phyloP scores from a whole-genome alignment of 2,329 filamentous ascomycete genomes.

The Ophiostoma australiae region DNA sequence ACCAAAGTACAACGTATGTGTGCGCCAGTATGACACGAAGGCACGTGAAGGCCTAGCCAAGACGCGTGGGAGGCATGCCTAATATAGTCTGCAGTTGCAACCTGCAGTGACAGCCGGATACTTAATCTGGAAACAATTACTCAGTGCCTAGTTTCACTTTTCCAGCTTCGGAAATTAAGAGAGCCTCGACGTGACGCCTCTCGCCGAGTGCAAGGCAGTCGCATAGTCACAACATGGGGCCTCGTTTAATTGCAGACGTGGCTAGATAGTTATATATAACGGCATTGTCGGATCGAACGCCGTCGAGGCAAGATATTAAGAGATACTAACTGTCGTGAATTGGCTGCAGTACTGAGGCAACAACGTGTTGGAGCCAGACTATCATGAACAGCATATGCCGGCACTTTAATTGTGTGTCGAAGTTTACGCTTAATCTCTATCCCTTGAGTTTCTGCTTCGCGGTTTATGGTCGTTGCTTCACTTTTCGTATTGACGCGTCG shows the following conservation, averaged over 20 bases:
- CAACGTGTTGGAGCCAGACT: not conserved
- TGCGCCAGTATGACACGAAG: not conserved
- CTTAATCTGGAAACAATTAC: not conserved
- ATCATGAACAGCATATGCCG: not conserved
- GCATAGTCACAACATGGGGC: not conserved
- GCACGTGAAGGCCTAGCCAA: not conserved
- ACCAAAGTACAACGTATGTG: not conserved
- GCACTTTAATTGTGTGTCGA: not conserved
- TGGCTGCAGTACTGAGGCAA: not conserved
- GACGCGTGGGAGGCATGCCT: conserved; percentile 7
- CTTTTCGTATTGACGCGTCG: not conserved
- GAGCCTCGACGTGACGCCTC: not conserved
- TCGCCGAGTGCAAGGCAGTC: not conserved
- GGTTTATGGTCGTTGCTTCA: not conserved
- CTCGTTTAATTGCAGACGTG: not conserved
- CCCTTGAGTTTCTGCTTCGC: no score
- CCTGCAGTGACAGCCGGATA: not conserved
- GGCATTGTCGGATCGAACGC: not conserved
- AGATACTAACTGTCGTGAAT: not conserved
- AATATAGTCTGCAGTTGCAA: not conserved
- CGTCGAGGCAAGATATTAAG: not conserved
- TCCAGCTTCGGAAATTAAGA: conserved; percentile 1
- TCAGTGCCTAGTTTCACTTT: not conserved
- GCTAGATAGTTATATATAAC: not conserved
- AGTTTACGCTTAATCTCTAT: no score